Evolutionary conservation across 2,329 filamentous ascomycete genomes (phyloP).

Genomic region (Pseudogymnoascus sp.): DNA sequence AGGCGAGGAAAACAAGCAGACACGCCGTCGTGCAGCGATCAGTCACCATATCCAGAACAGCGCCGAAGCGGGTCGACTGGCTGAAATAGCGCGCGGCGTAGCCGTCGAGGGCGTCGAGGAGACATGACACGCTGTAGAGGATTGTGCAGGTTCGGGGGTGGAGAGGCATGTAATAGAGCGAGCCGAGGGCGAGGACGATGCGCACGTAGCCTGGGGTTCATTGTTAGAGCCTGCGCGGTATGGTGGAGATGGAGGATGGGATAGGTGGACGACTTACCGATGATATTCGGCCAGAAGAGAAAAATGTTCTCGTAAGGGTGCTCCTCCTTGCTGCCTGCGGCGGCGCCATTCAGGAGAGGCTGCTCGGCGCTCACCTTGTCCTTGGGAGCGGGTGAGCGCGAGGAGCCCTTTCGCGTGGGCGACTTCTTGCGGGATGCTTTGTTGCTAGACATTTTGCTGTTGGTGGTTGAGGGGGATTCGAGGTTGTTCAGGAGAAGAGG

Average conservation of each 20-base stretch:
- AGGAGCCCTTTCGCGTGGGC: slow-evolving; percentile 1
- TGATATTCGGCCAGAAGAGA: slow-evolving; percentile 74
- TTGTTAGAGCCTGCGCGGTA: background rate
- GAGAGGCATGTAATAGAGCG: slow-evolving; percentile 97
- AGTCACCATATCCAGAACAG: slow-evolving; percentile 97
- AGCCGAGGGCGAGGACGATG: slow-evolving; percentile 77
- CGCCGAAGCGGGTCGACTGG: slow-evolving; percentile 92
- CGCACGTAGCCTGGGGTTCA: slow-evolving; percentile 60
- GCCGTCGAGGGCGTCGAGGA: slow-evolving; percentile 92
- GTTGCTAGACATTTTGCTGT: background rate
- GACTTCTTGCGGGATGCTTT: slow-evolving; percentile 8
- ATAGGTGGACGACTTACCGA: slow-evolving; percentile 45
- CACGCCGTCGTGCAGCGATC: slow-evolving; percentile 96
- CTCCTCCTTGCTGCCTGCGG: slow-evolving; percentile 32
- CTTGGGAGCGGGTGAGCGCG: background rate
- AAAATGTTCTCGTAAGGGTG: slow-evolving; percentile 66
- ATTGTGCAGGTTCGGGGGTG: slow-evolving; percentile 93
- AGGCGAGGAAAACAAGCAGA: slow-evolving; percentile 87
- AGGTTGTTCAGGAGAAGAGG: background rate
- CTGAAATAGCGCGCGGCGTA: slow-evolving; percentile 81
- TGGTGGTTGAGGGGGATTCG: background rate
- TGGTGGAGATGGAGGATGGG: background rate
- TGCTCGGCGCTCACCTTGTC: slow-evolving; percentile 9
- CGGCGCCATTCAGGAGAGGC: slow-evolving; percentile 38
- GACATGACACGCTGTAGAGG: slow-evolving; percentile 87